Evolutionary conservation across 202 grass and related monocot species (phyloP).

Genomic region (Sporobolus alterniflorus): DNA sequence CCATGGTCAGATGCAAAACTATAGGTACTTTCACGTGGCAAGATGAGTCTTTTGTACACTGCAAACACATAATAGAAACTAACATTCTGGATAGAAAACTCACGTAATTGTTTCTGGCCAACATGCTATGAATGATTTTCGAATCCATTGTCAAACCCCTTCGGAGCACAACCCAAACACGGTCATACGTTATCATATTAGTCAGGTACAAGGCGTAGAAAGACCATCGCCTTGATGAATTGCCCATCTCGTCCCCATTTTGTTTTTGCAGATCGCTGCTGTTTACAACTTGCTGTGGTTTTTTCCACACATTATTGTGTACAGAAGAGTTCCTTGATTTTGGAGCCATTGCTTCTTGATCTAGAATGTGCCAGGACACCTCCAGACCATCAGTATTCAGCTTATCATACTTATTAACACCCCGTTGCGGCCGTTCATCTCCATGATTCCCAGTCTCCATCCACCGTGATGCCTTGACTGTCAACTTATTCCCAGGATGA

Average conservation of each 20-base stretch:
- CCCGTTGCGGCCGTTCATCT: conserved; percentile 38
- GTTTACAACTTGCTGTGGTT: conserved; percentile 34
- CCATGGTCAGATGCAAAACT: conserved; percentile 19
- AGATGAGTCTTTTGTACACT: neutral
- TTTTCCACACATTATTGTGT: conserved; percentile 36
- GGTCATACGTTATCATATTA: conserved; percentile 73
- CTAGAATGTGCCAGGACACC: conserved; percentile 48
- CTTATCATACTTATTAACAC: conserved; percentile 50
- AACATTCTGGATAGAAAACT: conserved; percentile 35
- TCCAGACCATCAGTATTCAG: conserved; percentile 32
- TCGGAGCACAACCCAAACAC: conserved; percentile 60
- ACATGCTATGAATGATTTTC: conserved; percentile 58
- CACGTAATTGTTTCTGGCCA: conserved; percentile 52
- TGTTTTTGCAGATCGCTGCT: conserved; percentile 1
- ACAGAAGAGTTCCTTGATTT: conserved; percentile 45
- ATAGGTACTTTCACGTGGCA: neutral
- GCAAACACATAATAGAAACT: conserved; percentile 31
- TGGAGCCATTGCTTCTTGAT: conserved; percentile 41
- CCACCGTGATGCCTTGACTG: conserved; percentile 60
- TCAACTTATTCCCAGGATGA: conserved; percentile 49
- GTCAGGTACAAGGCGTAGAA: conserved; percentile 66
- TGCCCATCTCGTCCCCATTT: conserved; percentile 29
- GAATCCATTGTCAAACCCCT: conserved; percentile 57
- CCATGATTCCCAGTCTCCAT: conserved; percentile 60
- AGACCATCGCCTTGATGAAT: conserved; percentile 42